Evolutionary conservation across 371 early-diverging fungal genomes (phyloP).

Genomic region (Mucor ambiguus): DNA sequence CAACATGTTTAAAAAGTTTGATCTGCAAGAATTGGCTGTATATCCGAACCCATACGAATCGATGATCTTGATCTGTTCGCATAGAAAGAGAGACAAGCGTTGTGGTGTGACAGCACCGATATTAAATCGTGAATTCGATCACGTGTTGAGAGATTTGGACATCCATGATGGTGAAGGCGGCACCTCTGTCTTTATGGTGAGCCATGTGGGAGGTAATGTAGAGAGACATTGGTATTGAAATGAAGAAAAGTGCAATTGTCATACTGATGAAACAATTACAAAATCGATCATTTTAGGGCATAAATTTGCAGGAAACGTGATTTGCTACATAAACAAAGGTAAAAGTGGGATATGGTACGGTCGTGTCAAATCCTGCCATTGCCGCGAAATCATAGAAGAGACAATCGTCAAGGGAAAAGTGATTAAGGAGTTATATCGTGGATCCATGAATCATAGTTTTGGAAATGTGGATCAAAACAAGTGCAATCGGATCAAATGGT

Average conservation of each 20-base stretch:
- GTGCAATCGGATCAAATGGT: conserved; percentile 31
- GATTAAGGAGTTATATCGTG: conserved; percentile 65
- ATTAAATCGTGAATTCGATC: conserved; percentile 68
- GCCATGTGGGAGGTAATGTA: conserved; percentile 70
- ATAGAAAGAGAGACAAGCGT: conserved; percentile 78
- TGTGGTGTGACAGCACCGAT: conserved; percentile 81
- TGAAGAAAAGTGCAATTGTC: not conserved
- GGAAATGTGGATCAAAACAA: conserved; percentile 15
- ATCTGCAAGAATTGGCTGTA: conserved; percentile 32
- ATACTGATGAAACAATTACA: not conserved
- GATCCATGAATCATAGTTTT: conserved; percentile 60
- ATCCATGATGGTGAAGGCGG: conserved; percentile 54
- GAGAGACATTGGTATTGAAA: not conserved
- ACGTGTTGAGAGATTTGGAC: conserved; percentile 60
- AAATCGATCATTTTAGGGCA: conserved; percentile 50
- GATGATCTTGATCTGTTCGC: conserved; percentile 77
- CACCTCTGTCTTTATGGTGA: conserved; percentile 59
- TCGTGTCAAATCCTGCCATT: conserved; percentile 64
- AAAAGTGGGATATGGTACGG: conserved; percentile 69
- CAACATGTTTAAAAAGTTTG: conserved; percentile 3
- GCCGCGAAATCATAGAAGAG: conserved; percentile 56
- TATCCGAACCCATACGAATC: conserved; percentile 50
- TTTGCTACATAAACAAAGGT: conserved; percentile 62
- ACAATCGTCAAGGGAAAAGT: conserved; percentile 59
- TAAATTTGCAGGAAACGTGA: conserved; percentile 82